Evolutionary conservation across 441 rosid genomes (phyloP).

Genomic region (Biscutella laevigata): DNA sequence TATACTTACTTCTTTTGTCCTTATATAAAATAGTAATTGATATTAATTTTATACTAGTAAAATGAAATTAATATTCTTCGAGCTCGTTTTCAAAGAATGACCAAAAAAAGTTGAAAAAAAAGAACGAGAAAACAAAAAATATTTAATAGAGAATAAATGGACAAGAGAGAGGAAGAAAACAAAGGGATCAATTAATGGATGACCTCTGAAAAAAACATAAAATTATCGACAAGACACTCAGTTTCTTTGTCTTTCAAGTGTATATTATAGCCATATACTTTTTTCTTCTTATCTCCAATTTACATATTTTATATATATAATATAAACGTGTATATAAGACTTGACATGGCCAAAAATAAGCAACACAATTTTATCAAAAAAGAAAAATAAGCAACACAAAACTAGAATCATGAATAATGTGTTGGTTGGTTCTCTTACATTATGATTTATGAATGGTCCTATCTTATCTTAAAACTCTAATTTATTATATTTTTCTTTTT

Average conservation of each 20-base stretch:
- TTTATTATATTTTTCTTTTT: not conserved
- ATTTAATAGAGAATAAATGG: slow-evolving; percentile 18
- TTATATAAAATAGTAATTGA: too few species aligned
- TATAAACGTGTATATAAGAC: slow-evolving; percentile 4
- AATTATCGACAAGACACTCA: slow-evolving; percentile 12
- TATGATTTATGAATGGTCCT: slow-evolving; percentile 20
- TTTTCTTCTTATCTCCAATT: slow-evolving; percentile 7
- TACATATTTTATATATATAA: not conserved
- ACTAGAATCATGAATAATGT: slow-evolving; percentile 14
- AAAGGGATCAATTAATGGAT: slow-evolving; percentile 20
- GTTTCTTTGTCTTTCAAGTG: slow-evolving; percentile 20
- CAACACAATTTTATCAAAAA: too few species aligned
- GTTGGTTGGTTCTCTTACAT: slow-evolving; percentile 24
- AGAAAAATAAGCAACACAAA: slow-evolving; percentile 20
- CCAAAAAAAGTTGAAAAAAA: slow-evolving; percentile 13
- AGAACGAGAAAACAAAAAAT: slow-evolving; percentile 10
- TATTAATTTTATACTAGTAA: too few species aligned
- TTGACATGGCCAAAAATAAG: slow-evolving; percentile 21
- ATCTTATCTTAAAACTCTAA: slow-evolving; percentile 14
- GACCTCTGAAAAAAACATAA: slow-evolving; percentile 14
- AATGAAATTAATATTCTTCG: not conserved
- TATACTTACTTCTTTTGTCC: too few species aligned
- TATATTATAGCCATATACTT: slow-evolving; percentile 21
- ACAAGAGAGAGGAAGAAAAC: slow-evolving; percentile 14
- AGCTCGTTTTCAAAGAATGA: slow-evolving; percentile 13